Evolutionary conservation across 495 filamentous ascomycete genomes (phyloP).

Genomic region (Penicillium goetzii): DNA sequence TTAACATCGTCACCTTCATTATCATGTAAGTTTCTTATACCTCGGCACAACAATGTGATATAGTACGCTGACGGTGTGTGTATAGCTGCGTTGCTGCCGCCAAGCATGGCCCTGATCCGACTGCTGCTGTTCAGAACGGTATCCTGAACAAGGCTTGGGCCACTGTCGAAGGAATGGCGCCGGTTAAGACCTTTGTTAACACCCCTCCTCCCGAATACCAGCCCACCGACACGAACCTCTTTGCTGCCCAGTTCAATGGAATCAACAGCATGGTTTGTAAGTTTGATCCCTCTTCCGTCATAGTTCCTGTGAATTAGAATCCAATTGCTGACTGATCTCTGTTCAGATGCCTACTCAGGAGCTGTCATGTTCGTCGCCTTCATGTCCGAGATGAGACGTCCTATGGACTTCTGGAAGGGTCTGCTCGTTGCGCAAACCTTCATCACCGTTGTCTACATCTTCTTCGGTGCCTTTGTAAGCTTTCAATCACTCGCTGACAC

Average conservation of each 20-base stretch:
- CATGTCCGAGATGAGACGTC: conserved; percentile 66
- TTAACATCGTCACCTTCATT: conserved; percentile 33
- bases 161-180: conserved; percentile 13
- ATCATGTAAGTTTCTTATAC: conserved; percentile 21
- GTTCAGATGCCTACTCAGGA: conserved; percentile 57
- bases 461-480: conserved; percentile 58
- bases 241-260: conserved; percentile 28
- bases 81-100: conserved; percentile 53
- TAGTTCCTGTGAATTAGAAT: conserved; percentile 22
- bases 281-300: conserved; percentile 31
- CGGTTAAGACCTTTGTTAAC: conserved; percentile 23
- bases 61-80: conserved; percentile 22
- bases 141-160: conserved; percentile 21
- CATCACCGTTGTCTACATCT: conserved; percentile 55
- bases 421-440: conserved; percentile 56
- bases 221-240: conserved; percentile 17
- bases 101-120: conserved; percentile 46
- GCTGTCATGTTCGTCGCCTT: conserved; percentile 62
- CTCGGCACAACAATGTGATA: not conserved
- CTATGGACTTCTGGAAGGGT: conserved; percentile 65
- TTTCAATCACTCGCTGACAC: not conserved
- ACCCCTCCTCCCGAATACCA: conserved; percentile 26
- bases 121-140: conserved; percentile 32
- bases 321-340: not conserved
- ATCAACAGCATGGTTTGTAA: conserved; percentile 30